phyloP scores from a whole-genome alignment of 257 asterid species.

The Solanum stenotomum region DNA sequence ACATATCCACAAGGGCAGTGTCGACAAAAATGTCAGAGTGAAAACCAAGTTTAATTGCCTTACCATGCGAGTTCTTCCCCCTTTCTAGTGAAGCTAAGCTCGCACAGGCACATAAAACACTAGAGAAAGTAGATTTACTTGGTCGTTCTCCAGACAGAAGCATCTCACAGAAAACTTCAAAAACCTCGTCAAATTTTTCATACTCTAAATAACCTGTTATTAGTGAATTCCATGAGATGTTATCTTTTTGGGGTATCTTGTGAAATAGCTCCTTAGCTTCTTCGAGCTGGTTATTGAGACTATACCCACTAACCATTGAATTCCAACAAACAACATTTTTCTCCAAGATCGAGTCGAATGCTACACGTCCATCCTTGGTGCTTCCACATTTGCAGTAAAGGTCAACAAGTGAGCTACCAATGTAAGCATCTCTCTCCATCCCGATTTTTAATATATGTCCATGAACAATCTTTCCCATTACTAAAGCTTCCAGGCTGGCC shows the following conservation, averaged over 20 bases:
- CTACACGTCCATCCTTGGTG: constrained; percentile 36
- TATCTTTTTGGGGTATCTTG: constrained; percentile 41
- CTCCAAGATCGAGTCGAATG: constrained; percentile 31
- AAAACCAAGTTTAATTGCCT: constrained; percentile 51
- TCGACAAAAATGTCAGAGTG: constrained; percentile 48
- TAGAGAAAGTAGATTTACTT: constrained; percentile 65
- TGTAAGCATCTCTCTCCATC: constrained; percentile 29
- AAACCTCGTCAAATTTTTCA: constrained; percentile 35
- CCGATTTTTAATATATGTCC: constrained; percentile 48
- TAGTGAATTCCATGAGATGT: constrained; percentile 71
- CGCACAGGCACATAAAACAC: constrained; percentile 59
- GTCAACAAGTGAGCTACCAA: constrained; percentile 56
- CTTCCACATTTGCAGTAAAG: constrained; percentile 62
- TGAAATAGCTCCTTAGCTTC: constrained; percentile 52
- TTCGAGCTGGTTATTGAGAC: constrained; percentile 43
- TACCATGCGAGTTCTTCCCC: constrained; percentile 54
- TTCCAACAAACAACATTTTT: constrained; percentile 76
- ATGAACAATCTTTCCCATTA: constrained; percentile 54
- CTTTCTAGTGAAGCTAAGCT: constrained; percentile 51
- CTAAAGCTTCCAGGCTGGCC: constrained; percentile 40
- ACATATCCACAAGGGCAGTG: constrained; percentile 74
- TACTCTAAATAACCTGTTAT: constrained; percentile 37
- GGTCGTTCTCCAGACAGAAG: constrained; percentile 51
- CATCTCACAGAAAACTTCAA: constrained; percentile 48
- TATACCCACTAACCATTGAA: constrained; percentile 59